These are phyloP conservation scores for Aspergillus avenaceus DNA, from an alignment of 495 filamentous ascomycete species.

Conservation along the genomic window DNA sequence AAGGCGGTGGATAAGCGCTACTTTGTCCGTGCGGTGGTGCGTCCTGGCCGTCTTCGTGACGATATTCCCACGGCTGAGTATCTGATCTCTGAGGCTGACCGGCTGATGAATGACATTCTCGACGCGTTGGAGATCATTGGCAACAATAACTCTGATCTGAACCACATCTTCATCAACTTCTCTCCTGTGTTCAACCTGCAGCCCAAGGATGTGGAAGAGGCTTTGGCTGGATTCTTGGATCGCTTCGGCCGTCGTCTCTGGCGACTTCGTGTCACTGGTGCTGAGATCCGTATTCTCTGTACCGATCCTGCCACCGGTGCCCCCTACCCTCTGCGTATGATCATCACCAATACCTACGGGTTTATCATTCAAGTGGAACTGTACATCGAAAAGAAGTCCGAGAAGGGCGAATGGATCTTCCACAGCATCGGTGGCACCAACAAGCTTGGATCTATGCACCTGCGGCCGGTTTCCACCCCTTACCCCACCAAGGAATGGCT, in stretches of 20 bases:
- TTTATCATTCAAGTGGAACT: constrained; percentile 97
- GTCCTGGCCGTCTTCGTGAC: constrained; percentile 87
- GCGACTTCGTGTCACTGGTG: constrained; percentile 94
- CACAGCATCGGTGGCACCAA: constrained; percentile 93
- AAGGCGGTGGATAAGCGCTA: constrained; percentile 74
- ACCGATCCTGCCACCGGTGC: constrained; percentile 79
- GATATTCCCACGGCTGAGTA: constrained; percentile 98
- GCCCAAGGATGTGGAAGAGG: constrained; percentile 88
- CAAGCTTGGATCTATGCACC: constrained; percentile 93
- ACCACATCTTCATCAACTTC: constrained; percentile 99
- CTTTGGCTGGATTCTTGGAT: constrained; percentile 90
- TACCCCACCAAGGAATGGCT: constrained; percentile 98
- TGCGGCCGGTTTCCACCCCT: constrained; percentile 83
- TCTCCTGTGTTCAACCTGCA: constrained; percentile 88
- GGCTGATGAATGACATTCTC: constrained; percentile 94
- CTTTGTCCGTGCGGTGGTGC: constrained; percentile 92
- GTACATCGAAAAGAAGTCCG: constrained; percentile 95
- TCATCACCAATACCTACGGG: constrained; percentile 98
- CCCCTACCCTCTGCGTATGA: constrained; percentile 89
- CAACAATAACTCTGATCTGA: constrained; percentile 98
- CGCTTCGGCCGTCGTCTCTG: constrained; percentile 93
- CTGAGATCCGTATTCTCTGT: constrained; percentile 97
- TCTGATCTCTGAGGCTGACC: constrained; percentile 93
- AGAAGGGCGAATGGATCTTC: constrained; percentile 96
- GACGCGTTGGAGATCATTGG: constrained; percentile 97